Base-by-base conservation (phyloP, 768 basidiomycete genomes). In the Trametopsis cervina region DNA sequence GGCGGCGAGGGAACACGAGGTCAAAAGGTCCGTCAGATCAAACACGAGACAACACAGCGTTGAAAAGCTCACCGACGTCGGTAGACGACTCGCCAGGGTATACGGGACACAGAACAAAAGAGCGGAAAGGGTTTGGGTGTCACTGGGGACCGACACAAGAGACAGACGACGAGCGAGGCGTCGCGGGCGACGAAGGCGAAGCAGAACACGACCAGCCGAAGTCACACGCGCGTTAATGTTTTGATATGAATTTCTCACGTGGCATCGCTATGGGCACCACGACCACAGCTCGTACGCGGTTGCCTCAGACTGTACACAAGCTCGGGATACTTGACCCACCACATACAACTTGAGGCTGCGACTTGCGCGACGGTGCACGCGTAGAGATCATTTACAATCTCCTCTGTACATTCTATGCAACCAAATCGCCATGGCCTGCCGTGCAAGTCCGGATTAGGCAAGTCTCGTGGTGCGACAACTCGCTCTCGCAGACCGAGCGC, bases 1-100 rank as follows among this genome's bases (percentile, higher is more conserved):
- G 37, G 46, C 37, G 37, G 46, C 21, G 46, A 24, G 46, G 25
- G 38, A 17, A 35, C 44, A 45, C 22, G 13, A 40, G 46, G 37
- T 37, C 23, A 47, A 47, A 47, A 39, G 39, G 37, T 47, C 24
- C n/a, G 39, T 40, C 18, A 47, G 46, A 47, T 47, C 46, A 47
- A 37, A 47, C 46, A 39, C 11, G 20, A 38, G 36, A 40, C 36
- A 47, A 47, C 36, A 47, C 24, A 47, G 40, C 24, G 46, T 12
- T n/a, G 10, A 25, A 6, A 2, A 1, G 40, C 46, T 39, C 24
- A 47, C 46, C 46, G 36, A 40, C 37, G 22, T 37, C 46, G 40
- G 46, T 40, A 35, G 24, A 37, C 46, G 46, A 47, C 10, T 11
- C 44, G 42, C 35, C 46, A 26, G 24, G 26, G 24, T 26, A 22